These are phyloP conservation scores for Pseudohyphozyma bogoriensis DNA, from an alignment of 768 basidiomycete species.

Conservation along the genomic window DNA sequence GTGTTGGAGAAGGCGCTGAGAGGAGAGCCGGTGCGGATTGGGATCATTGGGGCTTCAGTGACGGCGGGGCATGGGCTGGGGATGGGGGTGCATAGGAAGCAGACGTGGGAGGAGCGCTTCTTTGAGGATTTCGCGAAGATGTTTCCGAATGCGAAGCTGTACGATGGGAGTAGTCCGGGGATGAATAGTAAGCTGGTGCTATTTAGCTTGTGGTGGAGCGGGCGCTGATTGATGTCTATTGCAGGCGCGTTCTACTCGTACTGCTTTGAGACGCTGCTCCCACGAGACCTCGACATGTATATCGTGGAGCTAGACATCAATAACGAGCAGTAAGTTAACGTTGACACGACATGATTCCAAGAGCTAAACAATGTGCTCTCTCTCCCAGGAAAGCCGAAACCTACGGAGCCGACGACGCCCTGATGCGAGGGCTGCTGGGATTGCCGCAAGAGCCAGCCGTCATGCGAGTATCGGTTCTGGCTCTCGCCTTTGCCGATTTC, in stretches of 20 bases:
- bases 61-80: slow-evolving; percentile 9
- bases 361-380: no score
- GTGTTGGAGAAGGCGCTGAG: slow-evolving; percentile 28
- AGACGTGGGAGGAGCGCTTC: not conserved
- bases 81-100: no score
- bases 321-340: no score
- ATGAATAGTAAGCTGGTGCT: no score
- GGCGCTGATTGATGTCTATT: no score
- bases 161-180: no score
- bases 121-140: not conserved
- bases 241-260: slow-evolving; percentile 7
- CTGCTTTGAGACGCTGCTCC: not conserved
- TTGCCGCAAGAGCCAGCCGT: slow-evolving; percentile 26
- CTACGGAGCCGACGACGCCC: slow-evolving; percentile 11
- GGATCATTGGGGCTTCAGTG: slow-evolving; percentile 27
- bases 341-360: no score
- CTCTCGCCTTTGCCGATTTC: slow-evolving; percentile 11
- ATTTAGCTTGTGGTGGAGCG: no score
- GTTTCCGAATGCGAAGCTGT: no score
- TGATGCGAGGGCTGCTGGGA: slow-evolving; percentile 21
- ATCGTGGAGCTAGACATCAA: slow-evolving; percentile 9
- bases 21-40: slow-evolving; percentile 25
- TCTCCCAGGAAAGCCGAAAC: no score
- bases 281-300: slow-evolving; percentile 1
- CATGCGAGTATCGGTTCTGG: slow-evolving; percentile 20